Percentiles rank a stretch among this genome's conserved stretches.
These are phyloP conservation scores for Xylariales sp. DNA, from an alignment of 2,329 filamentous ascomycete genomes.

Conservation along the genomic window DNA sequence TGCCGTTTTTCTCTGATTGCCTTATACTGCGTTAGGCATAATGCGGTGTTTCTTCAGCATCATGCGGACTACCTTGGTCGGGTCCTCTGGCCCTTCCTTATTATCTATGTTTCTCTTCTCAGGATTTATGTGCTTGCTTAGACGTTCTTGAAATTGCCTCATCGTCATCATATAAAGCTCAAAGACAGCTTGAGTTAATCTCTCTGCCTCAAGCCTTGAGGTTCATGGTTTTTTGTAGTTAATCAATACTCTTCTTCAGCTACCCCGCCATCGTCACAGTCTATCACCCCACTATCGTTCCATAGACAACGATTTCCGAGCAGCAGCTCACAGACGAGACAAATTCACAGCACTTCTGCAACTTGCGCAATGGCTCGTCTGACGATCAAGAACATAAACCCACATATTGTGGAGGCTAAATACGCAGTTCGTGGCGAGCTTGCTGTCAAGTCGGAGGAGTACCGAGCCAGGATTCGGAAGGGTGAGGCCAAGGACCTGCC, in stretches of 20 bases:
- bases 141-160: neutral
- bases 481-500: slow-evolving; percentile 59
- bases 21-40: slow-evolving; percentile 1
- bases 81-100: neutral
- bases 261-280: slow-evolving; percentile 6
- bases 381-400: slow-evolving; percentile 86
- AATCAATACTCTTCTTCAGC: neutral
- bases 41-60: slow-evolving; percentile 5
- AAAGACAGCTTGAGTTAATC: neutral
- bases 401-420: slow-evolving; percentile 77
- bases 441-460: slow-evolving; percentile 88
- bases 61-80: slow-evolving; percentile 1
- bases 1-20: slow-evolving; percentile 3
- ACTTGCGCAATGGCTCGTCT: slow-evolving; percentile 41
- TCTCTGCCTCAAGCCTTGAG: no score
- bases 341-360: slow-evolving; percentile 5
- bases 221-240: neutral
- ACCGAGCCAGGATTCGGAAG: slow-evolving; percentile 67
- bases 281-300: slow-evolving; percentile 7
- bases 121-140: neutral
- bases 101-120: neutral
- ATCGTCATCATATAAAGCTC: neutral
- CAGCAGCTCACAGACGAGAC: no score
- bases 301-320: neutral
- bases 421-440: slow-evolving; percentile 97